Conservation (phyloP, 202 grass and related monocot species). For the Cymbopogon flexuosus region DNA sequence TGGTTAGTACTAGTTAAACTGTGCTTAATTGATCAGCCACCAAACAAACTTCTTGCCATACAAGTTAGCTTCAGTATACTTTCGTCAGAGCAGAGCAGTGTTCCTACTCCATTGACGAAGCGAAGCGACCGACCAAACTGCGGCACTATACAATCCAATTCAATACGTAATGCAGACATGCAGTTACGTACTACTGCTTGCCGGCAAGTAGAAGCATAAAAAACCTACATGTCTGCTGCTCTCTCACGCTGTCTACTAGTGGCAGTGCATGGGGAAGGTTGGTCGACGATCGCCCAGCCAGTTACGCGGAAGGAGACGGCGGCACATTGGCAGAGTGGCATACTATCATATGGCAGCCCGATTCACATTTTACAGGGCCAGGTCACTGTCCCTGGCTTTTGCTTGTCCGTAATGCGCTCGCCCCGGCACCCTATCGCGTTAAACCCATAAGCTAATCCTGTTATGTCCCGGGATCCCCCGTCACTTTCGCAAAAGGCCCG, state of each 20-base stretch:
- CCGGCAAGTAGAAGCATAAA: constrained; percentile 22
- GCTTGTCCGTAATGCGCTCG: constrained; percentile 45
- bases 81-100: background rate
- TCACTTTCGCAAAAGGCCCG: constrained; percentile 27
- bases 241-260: background rate
- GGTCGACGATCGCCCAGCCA: constrained; percentile 7
- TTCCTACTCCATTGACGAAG: background rate
- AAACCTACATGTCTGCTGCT: no score
- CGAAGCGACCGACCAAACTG: background rate
- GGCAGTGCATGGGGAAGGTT: background rate
- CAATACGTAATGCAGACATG: background rate
- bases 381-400: constrained; percentile 31
- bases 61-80: background rate
- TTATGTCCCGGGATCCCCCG: constrained; percentile 33
- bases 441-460: constrained; percentile 24
- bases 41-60: background rate
- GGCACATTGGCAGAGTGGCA: background rate
- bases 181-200: background rate
- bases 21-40: background rate
- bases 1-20: background rate
- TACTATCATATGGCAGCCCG: no score
- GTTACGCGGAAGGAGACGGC: constrained; percentile 15
- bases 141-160: background rate
- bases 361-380: constrained; percentile 42
- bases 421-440: constrained; percentile 27